Base-by-base conservation (phyloP, 2,329 filamentous ascomycete species). In the Keithomyces neogunnii region DNA sequence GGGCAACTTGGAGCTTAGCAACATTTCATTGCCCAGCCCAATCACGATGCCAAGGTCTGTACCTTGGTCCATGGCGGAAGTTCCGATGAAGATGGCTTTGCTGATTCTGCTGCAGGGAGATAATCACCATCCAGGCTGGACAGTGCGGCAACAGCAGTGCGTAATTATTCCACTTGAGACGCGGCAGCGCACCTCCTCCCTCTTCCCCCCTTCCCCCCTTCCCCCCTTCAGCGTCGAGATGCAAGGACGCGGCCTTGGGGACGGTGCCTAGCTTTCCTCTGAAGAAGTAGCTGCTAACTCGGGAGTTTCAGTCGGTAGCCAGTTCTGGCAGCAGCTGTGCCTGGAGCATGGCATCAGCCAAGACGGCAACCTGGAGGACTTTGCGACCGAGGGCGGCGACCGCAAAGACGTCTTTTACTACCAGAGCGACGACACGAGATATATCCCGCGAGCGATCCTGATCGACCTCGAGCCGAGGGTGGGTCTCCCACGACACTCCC, bases 321-420 rank as follows among this genome's bases (percentile, higher is more conserved):
- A 97, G 67, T 99, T 99, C 73, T 99, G 93, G 93, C 92, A 97
- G 70, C 93, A 97, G 73, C 82, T 97, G 54, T 99, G 93, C 70
- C 87, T 92, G 68, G 93, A 99, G 72, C 93, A 99, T 67, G 93
- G 95, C 56, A 99, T 99, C 73, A 96, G 87, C 64, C 89, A 93
- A 67, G 90, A 97, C 72, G 93, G 93, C 53, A 97, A 97, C 68
- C 80, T 99, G 53, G 91, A 96, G 67, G 91, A 96, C 69, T 96
- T 96, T 74, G 93, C 93, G 65, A 96, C 90, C 47, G 93, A 97
- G 70, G 93, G 93, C 65, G 91, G 92, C 59, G 93, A 99, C 72
- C 86, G 93, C 61, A 99, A 99, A 69, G 93, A 99, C 71, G 93
- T 99, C 55, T 97, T 97, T 74, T 97, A 96, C 80, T 99, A 97